Evolutionary conservation across 495 filamentous ascomycete species (phyloP), one percentile per base, ranked within the genome.

Genomic region (Hypoxylon cercidicola): DNA sequence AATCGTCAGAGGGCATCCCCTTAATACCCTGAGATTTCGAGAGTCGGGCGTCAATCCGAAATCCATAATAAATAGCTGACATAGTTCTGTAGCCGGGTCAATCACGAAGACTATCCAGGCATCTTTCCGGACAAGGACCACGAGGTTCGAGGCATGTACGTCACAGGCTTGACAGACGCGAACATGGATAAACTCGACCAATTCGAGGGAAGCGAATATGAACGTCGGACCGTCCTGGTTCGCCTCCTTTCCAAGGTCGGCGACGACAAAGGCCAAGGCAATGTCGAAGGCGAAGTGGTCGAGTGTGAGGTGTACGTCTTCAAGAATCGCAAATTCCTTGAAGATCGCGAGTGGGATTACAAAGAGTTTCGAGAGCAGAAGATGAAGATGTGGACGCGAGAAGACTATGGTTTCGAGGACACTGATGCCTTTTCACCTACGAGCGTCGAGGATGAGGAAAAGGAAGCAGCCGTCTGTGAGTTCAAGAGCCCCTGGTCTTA

Each of bases 191-290:
- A 90, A 6, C 82, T 99, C 1, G 93, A 98, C 65, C 71, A 76
- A 8, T 99, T 96, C 65, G 95, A 99, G 73, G 95, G 95, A 0
- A 44, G 49, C 0, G 82, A 92, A 69, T 99, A 98, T 70, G 72
- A 80, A 20, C 84, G 91, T 34, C 69, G 73, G 16, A 77, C 67
- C 10, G 90, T 97, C 5, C 80, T 74, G 6, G 88, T 88, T 20
- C 81, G 78, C 20, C 64, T 89, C 1, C 68, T 93, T 23, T 72
- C 69, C 2, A 79, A 78, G 9, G 71, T 77, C 0, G 71, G 77
- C 0, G 75, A 75, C 21, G 70, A 59, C 15, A 75, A 72, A 8
- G 79, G 76, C 3, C 72, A 76, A 8, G 83, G 80, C 4, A 78
- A 83, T 21, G 76, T 78, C 4, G 82, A 87, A 63, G 84, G 78